Conservation (phyloP, 2,329 filamentous ascomycete species). For the Stemphylium vesicarium region DNA sequence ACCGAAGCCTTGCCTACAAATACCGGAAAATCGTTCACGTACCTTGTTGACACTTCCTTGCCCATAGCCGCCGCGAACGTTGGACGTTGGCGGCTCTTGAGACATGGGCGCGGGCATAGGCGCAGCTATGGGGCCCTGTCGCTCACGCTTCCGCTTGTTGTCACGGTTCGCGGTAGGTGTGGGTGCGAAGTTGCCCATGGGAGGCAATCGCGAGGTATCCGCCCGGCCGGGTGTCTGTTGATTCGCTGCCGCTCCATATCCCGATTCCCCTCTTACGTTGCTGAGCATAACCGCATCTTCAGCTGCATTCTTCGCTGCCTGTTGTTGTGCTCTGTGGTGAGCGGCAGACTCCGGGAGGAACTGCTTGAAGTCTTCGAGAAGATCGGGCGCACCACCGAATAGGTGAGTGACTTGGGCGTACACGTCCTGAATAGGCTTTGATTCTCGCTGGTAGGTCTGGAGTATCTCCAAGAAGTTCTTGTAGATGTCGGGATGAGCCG, state of each 20-base stretch:
- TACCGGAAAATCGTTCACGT: constrained; percentile 16
- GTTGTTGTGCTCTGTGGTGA: constrained; percentile 62
- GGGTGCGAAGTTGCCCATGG: constrained; percentile 92
- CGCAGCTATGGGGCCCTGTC: constrained; percentile 56
- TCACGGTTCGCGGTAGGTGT: constrained; percentile 84
- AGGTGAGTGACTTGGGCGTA: constrained; percentile 95
- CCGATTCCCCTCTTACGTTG: constrained; percentile 64
- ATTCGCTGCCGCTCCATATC: constrained; percentile 51
- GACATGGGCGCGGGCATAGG: constrained; percentile 42
- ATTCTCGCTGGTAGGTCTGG: constrained; percentile 97
- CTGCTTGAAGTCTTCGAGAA: constrained; percentile 98
- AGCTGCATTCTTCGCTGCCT: constrained; percentile 65
- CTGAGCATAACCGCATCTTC: constrained; percentile 74
- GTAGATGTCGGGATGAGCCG: constrained; percentile 96
- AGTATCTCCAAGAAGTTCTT: constrained; percentile 98
- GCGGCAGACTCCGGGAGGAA: constrained; percentile 91
- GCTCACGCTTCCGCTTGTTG: constrained; percentile 80
- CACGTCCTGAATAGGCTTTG: constrained; percentile 97
- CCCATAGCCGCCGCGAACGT: constrained; percentile 38
- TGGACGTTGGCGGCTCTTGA: constrained; percentile 43
- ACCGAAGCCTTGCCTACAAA: constrained; percentile 1
- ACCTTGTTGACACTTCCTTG: constrained; percentile 43
- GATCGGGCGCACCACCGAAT: constrained; percentile 90
- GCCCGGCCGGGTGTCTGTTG: constrained; percentile 56
- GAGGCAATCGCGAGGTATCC: constrained; percentile 69